Conservation (phyloP, 441 rosid genomes). For the Flueggea neowawraea region DNA sequence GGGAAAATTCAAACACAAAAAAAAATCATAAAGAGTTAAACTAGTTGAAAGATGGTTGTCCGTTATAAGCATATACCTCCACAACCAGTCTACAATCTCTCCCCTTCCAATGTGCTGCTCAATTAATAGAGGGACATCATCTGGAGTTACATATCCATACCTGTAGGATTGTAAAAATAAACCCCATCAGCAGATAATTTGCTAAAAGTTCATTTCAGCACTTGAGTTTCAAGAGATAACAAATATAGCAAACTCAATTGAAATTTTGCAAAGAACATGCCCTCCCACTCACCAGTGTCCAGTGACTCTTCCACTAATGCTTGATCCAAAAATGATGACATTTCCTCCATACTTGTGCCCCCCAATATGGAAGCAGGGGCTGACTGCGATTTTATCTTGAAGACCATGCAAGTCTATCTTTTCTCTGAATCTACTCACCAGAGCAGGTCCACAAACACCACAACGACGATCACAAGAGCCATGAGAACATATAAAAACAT, state of each 20-base stretch:
- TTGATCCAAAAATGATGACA: constrained; percentile 80
- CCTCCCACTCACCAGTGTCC: constrained; percentile 73
- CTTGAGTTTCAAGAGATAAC: background rate
- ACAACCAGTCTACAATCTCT: constrained; percentile 73
- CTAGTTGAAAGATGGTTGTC: constrained; percentile 19
- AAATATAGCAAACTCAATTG: constrained; percentile 5
- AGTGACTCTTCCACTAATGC: constrained; percentile 44
- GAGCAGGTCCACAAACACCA: constrained; percentile 91
- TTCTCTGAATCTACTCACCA: constrained; percentile 80
- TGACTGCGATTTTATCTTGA: constrained; percentile 83
- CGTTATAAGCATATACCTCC: constrained; percentile 68
- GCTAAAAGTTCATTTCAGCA: no score
- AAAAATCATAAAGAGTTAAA: constrained; percentile 44
- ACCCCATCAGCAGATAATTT: no score
- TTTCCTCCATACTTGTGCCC: constrained; percentile 98
- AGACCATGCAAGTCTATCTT: constrained; percentile 72
- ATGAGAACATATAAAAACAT: constrained; percentile 91
- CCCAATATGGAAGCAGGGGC: constrained; percentile 98
- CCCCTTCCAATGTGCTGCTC: constrained; percentile 87
- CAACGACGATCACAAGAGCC: constrained; percentile 86
- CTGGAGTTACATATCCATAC: constrained; percentile 95
- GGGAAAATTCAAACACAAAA: background rate
- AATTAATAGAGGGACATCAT: constrained; percentile 68
- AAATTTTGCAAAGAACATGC: background rate
- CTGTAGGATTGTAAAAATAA: constrained; percentile 27